Percentiles rank a stretch among this genome's conserved stretches.
These are phyloP conservation scores for Stemphylium lycopersici DNA, from an alignment of 2,329 filamentous ascomycete species.

Conservation along the genomic window DNA sequence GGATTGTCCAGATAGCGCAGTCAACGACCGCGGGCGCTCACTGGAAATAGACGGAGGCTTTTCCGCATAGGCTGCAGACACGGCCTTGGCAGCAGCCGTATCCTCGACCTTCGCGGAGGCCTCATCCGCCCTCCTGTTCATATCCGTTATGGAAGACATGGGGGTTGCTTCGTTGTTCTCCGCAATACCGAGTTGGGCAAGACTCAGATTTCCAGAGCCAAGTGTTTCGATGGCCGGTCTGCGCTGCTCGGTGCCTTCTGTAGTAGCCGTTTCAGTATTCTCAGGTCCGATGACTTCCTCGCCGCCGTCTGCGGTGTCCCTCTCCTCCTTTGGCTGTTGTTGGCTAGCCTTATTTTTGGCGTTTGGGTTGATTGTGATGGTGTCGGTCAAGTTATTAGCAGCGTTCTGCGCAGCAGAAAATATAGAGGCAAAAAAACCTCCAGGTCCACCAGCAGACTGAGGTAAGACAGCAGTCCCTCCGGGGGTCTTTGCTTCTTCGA, in stretches of 20 bases:
- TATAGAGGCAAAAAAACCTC: conserved; percentile 88
- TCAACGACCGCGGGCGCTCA: conserved; percentile 50
- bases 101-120: conserved; percentile 64
- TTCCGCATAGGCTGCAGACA: conserved; percentile 65
- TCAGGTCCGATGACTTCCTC: conserved; percentile 52
- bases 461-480: conserved; percentile 59
- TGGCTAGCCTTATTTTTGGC: conserved; percentile 57
- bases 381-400: conserved; percentile 74
- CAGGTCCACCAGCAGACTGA: conserved; percentile 54
- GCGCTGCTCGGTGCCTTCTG: conserved; percentile 46
- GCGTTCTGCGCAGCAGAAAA: conserved; percentile 93
- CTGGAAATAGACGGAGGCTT: conserved; percentile 43
- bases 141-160: conserved; percentile 63
- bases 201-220: conserved; percentile 84
- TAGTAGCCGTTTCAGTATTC: conserved; percentile 30
- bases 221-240: conserved; percentile 86
- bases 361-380: conserved; percentile 69
- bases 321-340: conserved; percentile 36
- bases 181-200: conserved; percentile 83
- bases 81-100: conserved; percentile 63
- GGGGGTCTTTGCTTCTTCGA: conserved; percentile 70
- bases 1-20: conserved; percentile 42
- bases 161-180: conserved; percentile 66
- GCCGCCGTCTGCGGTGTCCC: conserved; percentile 37
- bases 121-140: conserved; percentile 58